Conservation (phyloP, 2,329 filamentous ascomycete genomes). For the Penicillium sp. region DNA sequence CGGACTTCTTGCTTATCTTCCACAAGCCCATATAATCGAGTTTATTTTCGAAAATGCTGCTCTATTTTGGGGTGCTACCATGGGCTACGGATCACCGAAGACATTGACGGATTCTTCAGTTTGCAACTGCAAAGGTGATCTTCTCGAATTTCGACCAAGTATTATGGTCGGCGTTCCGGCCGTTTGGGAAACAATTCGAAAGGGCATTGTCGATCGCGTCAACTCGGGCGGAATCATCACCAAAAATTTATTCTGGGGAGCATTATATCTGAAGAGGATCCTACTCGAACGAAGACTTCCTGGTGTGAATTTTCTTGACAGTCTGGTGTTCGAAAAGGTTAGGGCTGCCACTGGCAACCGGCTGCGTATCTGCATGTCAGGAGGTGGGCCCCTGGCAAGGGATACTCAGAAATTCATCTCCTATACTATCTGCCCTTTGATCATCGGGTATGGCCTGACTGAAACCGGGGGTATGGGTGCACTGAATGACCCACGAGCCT, state of each 20-base stretch:
- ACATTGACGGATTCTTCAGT: constrained; percentile 86
- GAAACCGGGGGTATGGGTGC: constrained; percentile 76
- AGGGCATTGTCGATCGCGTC: constrained; percentile 83
- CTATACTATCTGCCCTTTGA: constrained; percentile 90
- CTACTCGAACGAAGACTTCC: constrained; percentile 59
- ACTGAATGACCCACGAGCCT: constrained; percentile 74
- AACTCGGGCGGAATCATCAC: constrained; percentile 70
- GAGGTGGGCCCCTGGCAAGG: constrained; percentile 85
- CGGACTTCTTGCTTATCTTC: constrained; percentile 84
- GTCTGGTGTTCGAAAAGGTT: constrained; percentile 90
- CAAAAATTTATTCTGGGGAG: constrained; percentile 77
- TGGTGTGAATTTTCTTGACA: constrained; percentile 64
- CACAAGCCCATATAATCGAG: constrained; percentile 93
- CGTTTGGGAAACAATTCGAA: constrained; percentile 96
- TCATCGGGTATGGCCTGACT: constrained; percentile 90
- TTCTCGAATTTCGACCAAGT: constrained; percentile 86
- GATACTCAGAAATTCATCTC: constrained; percentile 91
- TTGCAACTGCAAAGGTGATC: constrained; percentile 89
- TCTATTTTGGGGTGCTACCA: constrained; percentile 83
- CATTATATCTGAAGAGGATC: constrained; percentile 64
- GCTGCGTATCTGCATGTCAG: constrained; percentile 89
- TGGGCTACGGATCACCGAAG: constrained; percentile 90
- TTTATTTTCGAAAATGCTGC: constrained; percentile 93
- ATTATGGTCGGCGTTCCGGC: constrained; percentile 93
- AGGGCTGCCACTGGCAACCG: constrained; percentile 86